Percentiles rank a stretch among this genome's conserved stretches.
phyloP scores from a whole-genome alignment of 805 yeast genomes.

The Kuraishia molischiana region DNA sequence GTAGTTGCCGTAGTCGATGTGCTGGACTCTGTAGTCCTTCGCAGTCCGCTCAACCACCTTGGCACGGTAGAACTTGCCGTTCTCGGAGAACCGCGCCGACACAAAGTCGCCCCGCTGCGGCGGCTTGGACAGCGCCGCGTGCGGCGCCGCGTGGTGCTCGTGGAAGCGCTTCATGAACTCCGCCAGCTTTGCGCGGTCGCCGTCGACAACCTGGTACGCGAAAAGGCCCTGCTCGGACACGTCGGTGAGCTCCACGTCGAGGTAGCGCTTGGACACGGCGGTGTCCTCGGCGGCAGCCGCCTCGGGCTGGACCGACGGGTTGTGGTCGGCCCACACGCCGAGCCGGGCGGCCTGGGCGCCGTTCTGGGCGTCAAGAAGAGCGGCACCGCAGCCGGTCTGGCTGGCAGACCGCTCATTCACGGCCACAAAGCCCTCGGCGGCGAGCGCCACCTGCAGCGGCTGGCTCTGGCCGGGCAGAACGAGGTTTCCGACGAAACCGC shows the following conservation, averaged over 20 bases:
- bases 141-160: slow-evolving; percentile 30
- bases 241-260: slow-evolving; percentile 46
- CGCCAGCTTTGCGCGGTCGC: slow-evolving; percentile 26
- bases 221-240: slow-evolving; percentile 30
- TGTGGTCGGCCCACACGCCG: slow-evolving; percentile 65
- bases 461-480: slow-evolving; percentile 37
- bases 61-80: slow-evolving; percentile 52
- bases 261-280: slow-evolving; percentile 26
- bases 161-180: slow-evolving; percentile 38
- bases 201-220: slow-evolving; percentile 34
- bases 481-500: slow-evolving; percentile 71
- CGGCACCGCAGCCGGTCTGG: slow-evolving; percentile 43
- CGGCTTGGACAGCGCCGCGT: slow-evolving; percentile 21
- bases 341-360: slow-evolving; percentile 40
- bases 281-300: slow-evolving; percentile 11
- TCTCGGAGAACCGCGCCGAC: slow-evolving; percentile 40
- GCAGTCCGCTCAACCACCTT: slow-evolving; percentile 36
- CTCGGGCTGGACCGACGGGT: slow-evolving; percentile 20
- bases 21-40: slow-evolving; percentile 38
- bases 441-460: slow-evolving; percentile 50
- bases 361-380: slow-evolving; percentile 52
- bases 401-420: slow-evolving; percentile 57
- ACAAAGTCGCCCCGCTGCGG: slow-evolving; percentile 48
- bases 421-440: slow-evolving; percentile 54
- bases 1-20: slow-evolving; percentile 52